A percentile compares a stretch with the other conserved stretches of the same genome.
Evolutionary conservation across 176 grass and related monocot species (phyloP).

Genomic region (Paspalum vaginatum): DNA sequence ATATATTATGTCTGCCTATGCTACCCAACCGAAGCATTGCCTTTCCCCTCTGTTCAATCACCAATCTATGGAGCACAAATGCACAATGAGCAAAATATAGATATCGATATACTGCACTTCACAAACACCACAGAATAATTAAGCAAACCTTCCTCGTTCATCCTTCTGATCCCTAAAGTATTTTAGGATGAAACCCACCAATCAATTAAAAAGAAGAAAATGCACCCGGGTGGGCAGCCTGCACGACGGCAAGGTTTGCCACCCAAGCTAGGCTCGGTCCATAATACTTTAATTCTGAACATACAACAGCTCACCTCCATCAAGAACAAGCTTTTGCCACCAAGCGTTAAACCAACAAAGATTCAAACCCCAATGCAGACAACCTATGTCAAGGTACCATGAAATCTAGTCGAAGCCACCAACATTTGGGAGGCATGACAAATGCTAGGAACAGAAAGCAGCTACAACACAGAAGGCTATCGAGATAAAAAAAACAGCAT

Average conservation of each 20-base stretch:
- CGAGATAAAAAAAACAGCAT: constrained; percentile 2
- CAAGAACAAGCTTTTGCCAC: not conserved
- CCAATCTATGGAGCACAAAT: too few relatives aligned
- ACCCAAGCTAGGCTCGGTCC: too few relatives aligned
- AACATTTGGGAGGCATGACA: not conserved
- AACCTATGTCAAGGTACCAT: not conserved
- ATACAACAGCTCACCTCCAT: not conserved
- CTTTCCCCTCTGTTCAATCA: not conserved
- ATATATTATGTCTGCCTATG: too few relatives aligned
- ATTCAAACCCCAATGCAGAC: not conserved
- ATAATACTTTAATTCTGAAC: constrained; percentile 4
- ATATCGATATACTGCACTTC: too few relatives aligned
- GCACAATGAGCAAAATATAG: not conserved
- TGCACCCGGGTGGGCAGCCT: too few relatives aligned
- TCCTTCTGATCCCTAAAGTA: not conserved
- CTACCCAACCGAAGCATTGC: not conserved
- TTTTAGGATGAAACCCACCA: too few relatives aligned
- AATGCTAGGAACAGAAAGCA: not conserved
- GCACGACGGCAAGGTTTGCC: too few relatives aligned
- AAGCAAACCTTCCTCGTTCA: not conserved
- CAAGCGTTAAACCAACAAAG: not conserved
- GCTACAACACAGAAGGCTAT: not conserved
- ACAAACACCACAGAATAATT: not conserved
- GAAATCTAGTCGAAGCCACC: too few relatives aligned
- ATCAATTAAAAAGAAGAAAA: too few relatives aligned